Evolutionary conservation across 106 monocot genomes (phyloP).

Genomic region (Xerophyta viscosa): DNA sequence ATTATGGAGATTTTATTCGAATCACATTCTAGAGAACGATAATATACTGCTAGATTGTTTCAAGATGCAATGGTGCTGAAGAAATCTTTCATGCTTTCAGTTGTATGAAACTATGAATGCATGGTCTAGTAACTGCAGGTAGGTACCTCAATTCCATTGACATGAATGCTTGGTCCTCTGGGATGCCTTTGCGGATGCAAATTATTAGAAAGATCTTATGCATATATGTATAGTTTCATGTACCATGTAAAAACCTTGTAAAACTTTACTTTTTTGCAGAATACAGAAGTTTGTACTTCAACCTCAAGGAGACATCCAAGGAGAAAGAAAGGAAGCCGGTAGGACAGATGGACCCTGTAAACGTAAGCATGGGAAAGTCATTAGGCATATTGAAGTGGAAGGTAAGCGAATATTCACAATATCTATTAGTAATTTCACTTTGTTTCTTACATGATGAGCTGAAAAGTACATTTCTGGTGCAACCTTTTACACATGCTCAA

Average conservation of each 20-base stretch:
- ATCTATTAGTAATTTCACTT: no score
- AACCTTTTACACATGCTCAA: no score
- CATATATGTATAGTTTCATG: no score
- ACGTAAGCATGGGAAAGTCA: slow-evolving; percentile 44
- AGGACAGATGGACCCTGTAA: slow-evolving; percentile 30
- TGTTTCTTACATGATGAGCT: no score
- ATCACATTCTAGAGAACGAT: no score
- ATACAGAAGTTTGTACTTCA: slow-evolving; percentile 77
- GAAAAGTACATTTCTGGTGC: no score
- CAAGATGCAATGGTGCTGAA: no score
- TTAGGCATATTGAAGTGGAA: slow-evolving; percentile 56
- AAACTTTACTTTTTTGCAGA: no score
- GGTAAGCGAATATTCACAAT: no score
- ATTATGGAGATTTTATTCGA: no score
- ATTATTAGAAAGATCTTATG: slow-evolving; percentile 4
- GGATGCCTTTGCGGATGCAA: slow-evolving; percentile 70
- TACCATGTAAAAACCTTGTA: no score
- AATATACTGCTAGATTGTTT: no score
- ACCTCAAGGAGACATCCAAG: slow-evolving; percentile 35
- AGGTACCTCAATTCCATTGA: slow-evolving; percentile 74
- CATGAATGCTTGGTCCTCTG: slow-evolving; percentile 73
- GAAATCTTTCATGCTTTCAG: slow-evolving; percentile 85
- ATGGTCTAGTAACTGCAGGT: slow-evolving; percentile 73
- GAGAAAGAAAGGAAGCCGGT: slow-evolving; percentile 16
- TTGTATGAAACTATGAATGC: slow-evolving; percentile 91